Evolutionary conservation across 2,329 filamentous ascomycete genomes (phyloP), one percentile per base, ranked within the genome.

Genomic region (Amauroascus niger): DNA sequence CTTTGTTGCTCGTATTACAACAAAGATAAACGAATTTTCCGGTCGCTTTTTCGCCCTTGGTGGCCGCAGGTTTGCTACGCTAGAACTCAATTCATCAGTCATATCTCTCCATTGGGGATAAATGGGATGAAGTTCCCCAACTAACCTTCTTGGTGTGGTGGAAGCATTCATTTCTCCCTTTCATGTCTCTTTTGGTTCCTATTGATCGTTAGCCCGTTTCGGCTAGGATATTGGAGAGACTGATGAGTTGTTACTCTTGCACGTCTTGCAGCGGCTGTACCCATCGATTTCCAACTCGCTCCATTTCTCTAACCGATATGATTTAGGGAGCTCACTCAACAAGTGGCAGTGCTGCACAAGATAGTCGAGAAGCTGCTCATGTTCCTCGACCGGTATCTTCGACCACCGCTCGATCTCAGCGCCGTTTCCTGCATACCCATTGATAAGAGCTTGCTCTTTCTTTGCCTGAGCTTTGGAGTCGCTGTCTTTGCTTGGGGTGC

Each of bases 11-110:
- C 14, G 39, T 43, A 3, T 43, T 40, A 30, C 56, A 58, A 40
- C 56, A 58, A n/a, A 20, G 13, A 16, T 56, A 58, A 3, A 52
- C 37, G 6, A 32, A 9, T 26, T 46, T 33, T n/a, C n/a, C n/a
- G n/a, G n/a, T n/a, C n/a, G n/a, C n/a, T 4, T 32, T 18, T 4
- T 50, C 22, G 1, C 20, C 20, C 7, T 20, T 30, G 11, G 8
- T 13, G 24, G 24, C 28, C 2, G 24, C 11, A 20, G 6, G 43
- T 11, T 18, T 41, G 14, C n/a, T 8, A 2, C 13, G 22, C 26
- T 26, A 30, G n/a, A 43, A 35, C 8, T 4, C 16, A 28, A 7
- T 20, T 16, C 6, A 14, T 22, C 24, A 24, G 40, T n/a, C 3
- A 11, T 9, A 13, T 6, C 14, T 18, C 14, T 13, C 4, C 26